These are phyloP conservation scores for Biscogniauxia sp. DNA, from an alignment of 2,329 filamentous ascomycete genomes.

Conservation along the genomic window DNA sequence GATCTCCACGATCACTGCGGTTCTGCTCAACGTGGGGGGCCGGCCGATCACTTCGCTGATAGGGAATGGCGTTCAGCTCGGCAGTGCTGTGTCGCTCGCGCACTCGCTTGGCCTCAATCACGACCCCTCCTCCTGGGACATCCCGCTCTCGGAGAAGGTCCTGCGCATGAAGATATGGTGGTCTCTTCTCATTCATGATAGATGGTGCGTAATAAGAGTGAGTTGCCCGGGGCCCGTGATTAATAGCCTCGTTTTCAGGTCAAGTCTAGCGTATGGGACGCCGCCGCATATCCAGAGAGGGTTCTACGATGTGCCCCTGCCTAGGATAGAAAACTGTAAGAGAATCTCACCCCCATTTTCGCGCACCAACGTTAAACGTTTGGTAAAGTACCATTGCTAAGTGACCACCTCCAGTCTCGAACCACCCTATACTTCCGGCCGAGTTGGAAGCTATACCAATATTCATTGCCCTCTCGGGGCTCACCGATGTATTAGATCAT, in stretches of 20 bases:
- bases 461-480: slow-evolving; percentile 43
- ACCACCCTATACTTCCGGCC: slow-evolving; percentile 13
- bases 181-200: slow-evolving; percentile 52
- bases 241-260: slow-evolving; percentile 33
- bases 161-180: slow-evolving; percentile 56
- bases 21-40: slow-evolving; percentile 58
- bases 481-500: slow-evolving; percentile 43
- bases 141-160: slow-evolving; percentile 48
- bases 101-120: slow-evolving; percentile 55
- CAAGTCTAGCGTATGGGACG: slow-evolving; percentile 52
- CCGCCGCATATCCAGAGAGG: slow-evolving; percentile 45
- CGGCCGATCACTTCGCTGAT: slow-evolving; percentile 59
- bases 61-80: slow-evolving; percentile 52
- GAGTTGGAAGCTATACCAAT: slow-evolving; percentile 32
- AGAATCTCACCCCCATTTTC: background rate
- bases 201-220: slow-evolving; percentile 42
- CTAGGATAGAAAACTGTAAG: slow-evolving; percentile 32
- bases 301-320: slow-evolving; percentile 49
- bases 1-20: slow-evolving; percentile 55
- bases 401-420: slow-evolving; percentile 17
- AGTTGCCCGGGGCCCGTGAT: background rate
- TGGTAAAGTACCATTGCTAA: background rate
- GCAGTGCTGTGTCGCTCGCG: slow-evolving; percentile 49
- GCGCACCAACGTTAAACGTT: no score
- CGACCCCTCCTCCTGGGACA: slow-evolving; percentile 50